These are phyloP conservation scores for Hippophae rhamnoides DNA, from an alignment of 306 rosid genomes.

Conservation along the genomic window DNA sequence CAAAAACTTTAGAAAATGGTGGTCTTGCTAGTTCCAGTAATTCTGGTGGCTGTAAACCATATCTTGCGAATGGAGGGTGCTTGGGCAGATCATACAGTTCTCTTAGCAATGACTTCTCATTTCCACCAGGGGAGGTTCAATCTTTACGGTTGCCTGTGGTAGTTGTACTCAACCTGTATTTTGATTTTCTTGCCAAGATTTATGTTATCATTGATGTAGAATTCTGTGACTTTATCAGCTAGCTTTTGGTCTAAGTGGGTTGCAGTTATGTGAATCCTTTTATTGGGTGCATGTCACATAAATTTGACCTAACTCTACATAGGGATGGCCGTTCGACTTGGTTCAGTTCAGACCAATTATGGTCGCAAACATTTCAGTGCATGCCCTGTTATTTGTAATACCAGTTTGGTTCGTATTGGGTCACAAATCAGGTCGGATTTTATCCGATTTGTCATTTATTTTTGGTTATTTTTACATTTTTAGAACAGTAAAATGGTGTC, in stretches of 20 bases:
- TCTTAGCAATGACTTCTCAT: conserved; percentile 26
- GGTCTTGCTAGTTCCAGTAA: conserved; percentile 24
- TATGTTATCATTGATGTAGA: conserved; percentile 3
- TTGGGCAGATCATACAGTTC: conserved; percentile 18
- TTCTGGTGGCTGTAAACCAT: conserved; percentile 25
- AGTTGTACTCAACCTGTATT: conserved; percentile 23
- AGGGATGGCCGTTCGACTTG: too few relatives aligned
- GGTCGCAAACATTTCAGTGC: too few relatives aligned
- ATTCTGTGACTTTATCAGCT: not conserved
- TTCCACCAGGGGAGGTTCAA: conserved; percentile 26
- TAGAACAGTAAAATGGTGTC: too few relatives aligned
- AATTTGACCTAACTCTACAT: too few relatives aligned
- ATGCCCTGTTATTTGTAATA: too few relatives aligned
- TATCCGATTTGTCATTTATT: conserved; percentile 5
- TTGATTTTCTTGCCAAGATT: conserved; percentile 11
- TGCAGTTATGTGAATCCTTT: too few relatives aligned
- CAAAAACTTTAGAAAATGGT: conserved; percentile 37
- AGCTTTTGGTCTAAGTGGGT: too few relatives aligned
- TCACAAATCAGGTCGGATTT: not conserved
- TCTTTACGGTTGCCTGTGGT: conserved; percentile 53
- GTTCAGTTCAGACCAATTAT: too few relatives aligned
- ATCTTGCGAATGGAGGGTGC: conserved; percentile 47
- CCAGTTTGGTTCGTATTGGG: too few relatives aligned
- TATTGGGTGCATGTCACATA: too few relatives aligned
- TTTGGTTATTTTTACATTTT: not conserved